Evolutionary conservation across 352 stramenopile genomes (phyloP).

Genomic region (Globisporangium emineosum): DNA sequence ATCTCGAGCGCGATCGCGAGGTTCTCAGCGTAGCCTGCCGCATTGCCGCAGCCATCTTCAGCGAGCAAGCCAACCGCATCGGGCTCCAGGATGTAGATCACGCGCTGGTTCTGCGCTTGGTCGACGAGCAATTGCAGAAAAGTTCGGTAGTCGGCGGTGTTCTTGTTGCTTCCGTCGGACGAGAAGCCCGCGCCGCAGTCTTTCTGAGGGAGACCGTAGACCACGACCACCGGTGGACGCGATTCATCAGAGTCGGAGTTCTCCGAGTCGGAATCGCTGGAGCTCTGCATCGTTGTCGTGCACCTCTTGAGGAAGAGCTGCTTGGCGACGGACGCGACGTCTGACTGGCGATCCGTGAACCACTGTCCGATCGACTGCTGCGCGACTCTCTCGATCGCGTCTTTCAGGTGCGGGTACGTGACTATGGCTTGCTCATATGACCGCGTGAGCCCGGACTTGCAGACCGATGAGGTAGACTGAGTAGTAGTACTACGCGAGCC

Average conservation of each 20-base stretch:
- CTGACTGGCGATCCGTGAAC: conserved; percentile 45
- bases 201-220: conserved; percentile 74
- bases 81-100: conserved; percentile 64
- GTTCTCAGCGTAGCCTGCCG: conserved; percentile 42
- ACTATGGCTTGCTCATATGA: conserved; percentile 27
- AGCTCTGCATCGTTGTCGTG: no score
- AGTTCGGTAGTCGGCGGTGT: conserved; percentile 36
- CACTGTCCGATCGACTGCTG: conserved; percentile 39
- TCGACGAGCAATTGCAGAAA: conserved; percentile 40
- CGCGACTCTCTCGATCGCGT: conserved; percentile 30
- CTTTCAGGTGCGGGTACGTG: conserved; percentile 35
- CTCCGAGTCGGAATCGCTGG: not conserved
- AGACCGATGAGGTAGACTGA: not conserved
- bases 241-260: not conserved
- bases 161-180: conserved; percentile 31
- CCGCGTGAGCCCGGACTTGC: conserved; percentile 15
- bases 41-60: conserved; percentile 29
- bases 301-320: conserved; percentile 24
- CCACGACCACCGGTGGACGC: conserved; percentile 25
- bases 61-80: conserved; percentile 58
- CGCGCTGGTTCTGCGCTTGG: conserved; percentile 20
- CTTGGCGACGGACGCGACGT: conserved; percentile 22
- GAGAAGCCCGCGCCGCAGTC: conserved; percentile 62
- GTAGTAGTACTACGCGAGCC: not conserved
- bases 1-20: conserved; percentile 43